A percentile compares a stretch with the other conserved stretches of the same genome.
Conservation (phyloP, 225 moss, liverwort and hornwort species). For the Pseudisothecium myosuroides region DNA sequence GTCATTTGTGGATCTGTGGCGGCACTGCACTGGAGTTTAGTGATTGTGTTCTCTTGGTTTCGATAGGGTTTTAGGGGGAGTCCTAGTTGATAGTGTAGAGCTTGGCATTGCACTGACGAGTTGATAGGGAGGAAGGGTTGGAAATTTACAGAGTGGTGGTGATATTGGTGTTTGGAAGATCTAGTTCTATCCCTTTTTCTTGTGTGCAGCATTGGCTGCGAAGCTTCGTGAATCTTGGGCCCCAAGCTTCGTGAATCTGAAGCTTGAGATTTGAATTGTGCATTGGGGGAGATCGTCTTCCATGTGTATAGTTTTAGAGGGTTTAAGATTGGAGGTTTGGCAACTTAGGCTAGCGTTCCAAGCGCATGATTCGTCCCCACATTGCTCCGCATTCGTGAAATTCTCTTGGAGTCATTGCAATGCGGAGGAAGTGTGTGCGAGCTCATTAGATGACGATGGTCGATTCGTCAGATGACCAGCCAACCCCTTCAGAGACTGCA, state of each 20-base stretch:
- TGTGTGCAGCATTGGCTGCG: neutral
- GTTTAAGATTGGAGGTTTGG: neutral
- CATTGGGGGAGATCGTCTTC: neutral
- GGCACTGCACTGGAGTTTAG: neutral
- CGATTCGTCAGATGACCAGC: neutral
- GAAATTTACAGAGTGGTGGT: neutral
- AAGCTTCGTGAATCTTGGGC: neutral
- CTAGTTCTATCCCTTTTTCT: neutral
- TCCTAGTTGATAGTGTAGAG: neutral
- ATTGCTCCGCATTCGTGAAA: neutral
- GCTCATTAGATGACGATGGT: conserved; percentile 1
- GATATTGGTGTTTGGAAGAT: neutral
- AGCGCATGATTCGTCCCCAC: neutral
- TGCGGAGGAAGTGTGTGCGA: neutral
- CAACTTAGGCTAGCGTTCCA: neutral
- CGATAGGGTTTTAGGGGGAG: neutral
- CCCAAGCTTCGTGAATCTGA: neutral
- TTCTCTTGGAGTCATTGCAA: neutral
- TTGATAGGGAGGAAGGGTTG: neutral
- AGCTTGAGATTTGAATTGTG: neutral
- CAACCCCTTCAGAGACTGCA: neutral
- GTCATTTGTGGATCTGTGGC: neutral
- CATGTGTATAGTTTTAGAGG: neutral
- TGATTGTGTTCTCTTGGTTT: neutral
- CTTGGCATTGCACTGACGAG: neutral